Percentiles rank a stretch among this genome's conserved stretches.
Conservation (phyloP, 495 filamentous ascomycete species). For the Xylaria sp. region DNA sequence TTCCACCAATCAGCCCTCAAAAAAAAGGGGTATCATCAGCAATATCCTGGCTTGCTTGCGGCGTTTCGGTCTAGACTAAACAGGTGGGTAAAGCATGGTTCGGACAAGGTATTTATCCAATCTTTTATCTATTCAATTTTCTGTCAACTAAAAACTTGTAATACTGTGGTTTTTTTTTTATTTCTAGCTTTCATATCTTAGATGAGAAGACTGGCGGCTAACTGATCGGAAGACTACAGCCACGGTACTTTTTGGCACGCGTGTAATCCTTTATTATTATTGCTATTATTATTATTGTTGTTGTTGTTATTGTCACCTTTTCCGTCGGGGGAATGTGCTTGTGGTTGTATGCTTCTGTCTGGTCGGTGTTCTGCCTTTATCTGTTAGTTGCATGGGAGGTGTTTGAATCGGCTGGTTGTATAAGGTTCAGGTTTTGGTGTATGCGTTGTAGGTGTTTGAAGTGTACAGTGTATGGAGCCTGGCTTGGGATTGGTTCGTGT, state of each 20-base stretch:
- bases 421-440: not conserved
- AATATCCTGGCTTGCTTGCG: not conserved
- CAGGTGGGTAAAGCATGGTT: not conserved
- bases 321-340: not conserved
- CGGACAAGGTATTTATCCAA: not conserved
- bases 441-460: not conserved
- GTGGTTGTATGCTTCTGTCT: not conserved
- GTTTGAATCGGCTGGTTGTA: constrained; percentile 13
- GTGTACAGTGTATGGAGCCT: constrained; percentile 3
- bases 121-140: not conserved
- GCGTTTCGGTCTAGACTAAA: constrained; percentile 21
- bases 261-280: constrained; percentile 1
- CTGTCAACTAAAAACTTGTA: not conserved
- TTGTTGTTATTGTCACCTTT: not conserved
- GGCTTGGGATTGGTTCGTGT: not conserved
- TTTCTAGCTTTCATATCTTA: not conserved
- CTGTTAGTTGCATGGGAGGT: not conserved
- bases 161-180: not conserved
- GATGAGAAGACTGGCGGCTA: not conserved
- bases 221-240: not conserved
- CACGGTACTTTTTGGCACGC: not conserved
- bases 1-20: not conserved
- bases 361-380: not conserved
- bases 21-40: not conserved
- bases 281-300: not conserved